Conservation (phyloP, 371 early-diverging fungal species). For the Mucor racemosus region DNA sequence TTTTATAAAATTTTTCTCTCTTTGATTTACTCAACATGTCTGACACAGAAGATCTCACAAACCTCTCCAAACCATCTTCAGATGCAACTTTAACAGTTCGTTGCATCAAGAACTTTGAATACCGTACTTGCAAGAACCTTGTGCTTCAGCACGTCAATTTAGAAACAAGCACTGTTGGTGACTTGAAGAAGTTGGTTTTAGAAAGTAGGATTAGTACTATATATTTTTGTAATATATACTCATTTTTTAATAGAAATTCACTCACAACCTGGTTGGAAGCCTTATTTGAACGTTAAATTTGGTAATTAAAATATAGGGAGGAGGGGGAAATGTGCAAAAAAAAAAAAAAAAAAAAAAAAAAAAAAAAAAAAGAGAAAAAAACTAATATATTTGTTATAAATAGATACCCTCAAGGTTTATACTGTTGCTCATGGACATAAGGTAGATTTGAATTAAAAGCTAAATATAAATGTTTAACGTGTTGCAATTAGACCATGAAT, state of each 20-base stretch:
- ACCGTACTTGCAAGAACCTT: constrained; percentile 84
- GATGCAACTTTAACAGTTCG: constrained; percentile 81
- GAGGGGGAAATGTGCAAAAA: not conserved
- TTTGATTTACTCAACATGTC: constrained; percentile 14
- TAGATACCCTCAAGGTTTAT: constrained; percentile 88
- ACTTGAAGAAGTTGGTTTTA: constrained; percentile 67
- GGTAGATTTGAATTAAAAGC: constrained; percentile 34
- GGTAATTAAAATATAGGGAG: constrained; percentile 42
- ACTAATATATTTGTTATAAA: constrained; percentile 9
- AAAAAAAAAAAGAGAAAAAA: not conserved
- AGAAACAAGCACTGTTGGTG: constrained; percentile 68
- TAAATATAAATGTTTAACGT: not conserved
- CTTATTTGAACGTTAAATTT: constrained; percentile 69
- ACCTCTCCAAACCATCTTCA: constrained; percentile 57
- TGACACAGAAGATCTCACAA: constrained; percentile 47
- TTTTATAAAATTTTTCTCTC: not conserved
- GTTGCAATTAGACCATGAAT: constrained; percentile 62
- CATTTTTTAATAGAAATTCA: constrained; percentile 56
- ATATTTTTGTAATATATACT: not conserved
- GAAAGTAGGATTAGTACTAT: constrained; percentile 62
- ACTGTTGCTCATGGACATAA: constrained; percentile 87
- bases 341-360: not conserved
- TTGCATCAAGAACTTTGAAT: constrained; percentile 89
- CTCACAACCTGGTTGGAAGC: constrained; percentile 71
- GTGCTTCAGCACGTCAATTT: constrained; percentile 77